phyloP scores from a whole-genome alignment of 2,329 filamentous ascomycete genomes.

The Hypoxylon sp. region DNA sequence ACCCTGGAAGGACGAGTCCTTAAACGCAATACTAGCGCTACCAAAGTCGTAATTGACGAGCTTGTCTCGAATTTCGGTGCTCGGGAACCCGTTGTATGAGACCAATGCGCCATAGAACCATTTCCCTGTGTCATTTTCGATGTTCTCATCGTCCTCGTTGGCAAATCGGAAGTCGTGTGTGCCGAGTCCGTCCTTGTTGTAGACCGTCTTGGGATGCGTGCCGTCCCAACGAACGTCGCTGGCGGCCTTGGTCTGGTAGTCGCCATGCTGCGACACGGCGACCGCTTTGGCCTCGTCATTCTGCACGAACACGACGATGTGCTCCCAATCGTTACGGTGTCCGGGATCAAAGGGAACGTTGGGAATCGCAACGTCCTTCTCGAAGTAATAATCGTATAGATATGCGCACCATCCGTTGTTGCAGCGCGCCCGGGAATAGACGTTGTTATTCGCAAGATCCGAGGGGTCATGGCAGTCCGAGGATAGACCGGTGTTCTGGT shows the following conservation, averaged over 20 bases:
- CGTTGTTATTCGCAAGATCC: constrained; percentile 59
- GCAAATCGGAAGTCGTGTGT: constrained; percentile 54
- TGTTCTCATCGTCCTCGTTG: constrained; percentile 49
- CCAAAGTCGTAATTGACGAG: constrained; percentile 51
- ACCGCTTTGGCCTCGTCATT: constrained; percentile 49
- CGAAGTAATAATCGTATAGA: constrained; percentile 64
- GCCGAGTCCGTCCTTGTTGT: constrained; percentile 52
- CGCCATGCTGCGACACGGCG: constrained; percentile 52
- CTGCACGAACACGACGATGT: constrained; percentile 53
- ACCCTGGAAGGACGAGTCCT: constrained; percentile 46
- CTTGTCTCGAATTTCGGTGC: constrained; percentile 48
- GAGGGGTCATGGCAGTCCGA: constrained; percentile 54
- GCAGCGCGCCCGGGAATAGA: constrained; percentile 61
- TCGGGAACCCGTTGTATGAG: constrained; percentile 52
- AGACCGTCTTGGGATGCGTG: constrained; percentile 53
- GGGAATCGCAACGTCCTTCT: constrained; percentile 59
- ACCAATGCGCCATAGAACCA: constrained; percentile 53
- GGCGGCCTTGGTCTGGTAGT: constrained; percentile 48
- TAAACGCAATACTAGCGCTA: constrained; percentile 49
- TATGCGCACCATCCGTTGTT: constrained; percentile 63
- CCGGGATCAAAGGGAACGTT: constrained; percentile 53
- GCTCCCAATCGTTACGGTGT: constrained; percentile 59
- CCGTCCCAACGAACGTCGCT: constrained; percentile 52
- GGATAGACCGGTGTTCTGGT: constrained; percentile 50
- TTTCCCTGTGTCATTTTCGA: constrained; percentile 51